Evolutionary conservation across 129 eudicot species (phyloP).

Genomic region (Saussurea involucrata): DNA sequence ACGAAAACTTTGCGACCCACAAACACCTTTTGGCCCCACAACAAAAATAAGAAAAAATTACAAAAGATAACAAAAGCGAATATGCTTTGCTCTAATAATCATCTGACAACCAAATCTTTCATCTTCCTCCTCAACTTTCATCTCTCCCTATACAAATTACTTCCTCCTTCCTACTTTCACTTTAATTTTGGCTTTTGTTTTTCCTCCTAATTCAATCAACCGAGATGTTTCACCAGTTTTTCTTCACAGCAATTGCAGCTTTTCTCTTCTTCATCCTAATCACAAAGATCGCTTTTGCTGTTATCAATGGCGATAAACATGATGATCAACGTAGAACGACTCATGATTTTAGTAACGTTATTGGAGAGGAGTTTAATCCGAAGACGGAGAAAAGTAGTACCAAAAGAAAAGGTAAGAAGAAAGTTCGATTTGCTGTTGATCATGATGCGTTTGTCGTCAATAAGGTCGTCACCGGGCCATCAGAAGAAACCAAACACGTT

Average conservation of each 20-base stretch:
- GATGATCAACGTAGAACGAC: not conserved
- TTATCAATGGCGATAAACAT: not conserved
- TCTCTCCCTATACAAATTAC: not conserved
- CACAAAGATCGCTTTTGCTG: constrained; percentile 32
- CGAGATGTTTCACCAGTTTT: constrained; percentile 38
- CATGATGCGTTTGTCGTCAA: constrained; percentile 23
- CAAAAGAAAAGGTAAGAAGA: constrained; percentile 41
- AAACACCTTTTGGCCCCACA: constrained; percentile 26
- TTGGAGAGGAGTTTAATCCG: constrained; percentile 9
- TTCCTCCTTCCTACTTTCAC: not conserved
- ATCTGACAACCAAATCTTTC: constrained; percentile 39
- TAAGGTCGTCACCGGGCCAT: constrained; percentile 19
- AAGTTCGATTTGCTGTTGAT: constrained; percentile 54
- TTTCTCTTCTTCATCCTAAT: constrained; percentile 34
- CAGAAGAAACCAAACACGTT: constrained; percentile 13
- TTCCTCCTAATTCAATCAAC: constrained; percentile 23
- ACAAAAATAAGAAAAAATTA: not conserved
- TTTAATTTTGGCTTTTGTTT: not conserved
- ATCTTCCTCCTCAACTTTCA: constrained; percentile 26
- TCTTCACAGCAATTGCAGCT: constrained; percentile 38
- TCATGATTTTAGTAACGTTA: not conserved
- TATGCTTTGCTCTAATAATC: constrained; percentile 57
- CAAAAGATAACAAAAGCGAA: constrained; percentile 27
- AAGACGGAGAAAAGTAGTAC: not conserved
- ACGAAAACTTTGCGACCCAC: constrained; percentile 14